Evolutionary conservation across 2,329 filamentous ascomycete species (phyloP).

Genomic region (Coniochaeta sp.): DNA sequence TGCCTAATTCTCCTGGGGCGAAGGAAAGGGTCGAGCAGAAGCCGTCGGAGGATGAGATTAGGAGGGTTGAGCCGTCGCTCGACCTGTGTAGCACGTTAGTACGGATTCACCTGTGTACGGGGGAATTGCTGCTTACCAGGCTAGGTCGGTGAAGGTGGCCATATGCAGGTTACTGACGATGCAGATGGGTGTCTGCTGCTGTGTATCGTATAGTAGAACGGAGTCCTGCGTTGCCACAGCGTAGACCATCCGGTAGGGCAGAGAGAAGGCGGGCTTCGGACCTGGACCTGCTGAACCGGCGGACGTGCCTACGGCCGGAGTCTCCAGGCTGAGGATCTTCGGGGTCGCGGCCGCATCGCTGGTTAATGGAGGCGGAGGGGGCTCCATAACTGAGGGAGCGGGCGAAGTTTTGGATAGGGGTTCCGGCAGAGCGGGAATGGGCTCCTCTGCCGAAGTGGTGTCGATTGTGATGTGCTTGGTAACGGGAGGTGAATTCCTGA

Average conservation of each 20-base stretch:
- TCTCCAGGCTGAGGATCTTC: conserved; percentile 39
- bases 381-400: conserved; percentile 67
- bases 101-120: not conserved
- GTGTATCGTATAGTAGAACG: conserved; percentile 91
- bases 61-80: conserved; percentile 48
- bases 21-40: conserved; percentile 95
- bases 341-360: conserved; percentile 46
- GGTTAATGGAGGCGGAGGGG: conserved; percentile 55
- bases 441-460: conserved; percentile 79
- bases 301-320: conserved; percentile 39
- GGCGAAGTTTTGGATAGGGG: conserved; percentile 60
- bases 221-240: conserved; percentile 96
- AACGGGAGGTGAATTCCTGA: conserved; percentile 56
- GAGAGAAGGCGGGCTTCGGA: conserved; percentile 66
- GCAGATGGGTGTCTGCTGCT: conserved; percentile 88
- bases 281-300: conserved; percentile 47
- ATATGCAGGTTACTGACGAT: conserved; percentile 96
- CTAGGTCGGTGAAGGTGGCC: conserved; percentile 92
- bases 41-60: conserved; percentile 97
- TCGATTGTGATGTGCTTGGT: conserved; percentile 93
- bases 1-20: conserved; percentile 73
- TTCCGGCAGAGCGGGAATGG: conserved; percentile 78
- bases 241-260: conserved; percentile 92
- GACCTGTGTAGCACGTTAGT: conserved; percentile 29
- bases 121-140: conserved; percentile 61